Evolutionary conservation across 2,329 filamentous ascomycete genomes (phyloP).

Genomic region (Fusarium begoniae): DNA sequence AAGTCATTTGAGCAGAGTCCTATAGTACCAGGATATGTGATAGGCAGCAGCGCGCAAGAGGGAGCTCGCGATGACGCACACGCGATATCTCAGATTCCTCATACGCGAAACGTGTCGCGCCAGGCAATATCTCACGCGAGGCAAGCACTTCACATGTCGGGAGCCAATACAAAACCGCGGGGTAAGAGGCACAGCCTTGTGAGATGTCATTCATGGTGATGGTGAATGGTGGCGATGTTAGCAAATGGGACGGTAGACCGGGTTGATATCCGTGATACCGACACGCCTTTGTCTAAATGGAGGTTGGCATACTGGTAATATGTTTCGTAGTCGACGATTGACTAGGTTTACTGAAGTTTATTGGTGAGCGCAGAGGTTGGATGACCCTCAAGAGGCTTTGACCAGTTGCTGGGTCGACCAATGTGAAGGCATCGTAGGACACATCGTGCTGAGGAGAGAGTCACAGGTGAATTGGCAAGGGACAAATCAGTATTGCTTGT

Average conservation of each 20-base stretch:
- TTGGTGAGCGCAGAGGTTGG: neutral
- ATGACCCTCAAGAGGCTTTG: neutral
- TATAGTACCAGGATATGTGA: constrained; percentile 2
- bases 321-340: constrained; percentile 10
- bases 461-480: neutral
- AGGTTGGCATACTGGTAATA: neutral
- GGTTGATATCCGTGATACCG: constrained; percentile 21
- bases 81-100: neutral
- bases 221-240: constrained; percentile 13
- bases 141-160: constrained; percentile 4
- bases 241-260: constrained; percentile 8
- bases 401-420: neutral
- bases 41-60: constrained; percentile 34
- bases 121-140: constrained; percentile 3
- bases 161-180: constrained; percentile 13
- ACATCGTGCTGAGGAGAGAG: neutral
- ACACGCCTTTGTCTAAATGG: constrained; percentile 17
- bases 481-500: neutral
- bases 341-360: neutral
- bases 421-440: neutral
- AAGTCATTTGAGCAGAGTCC: constrained; percentile 7
- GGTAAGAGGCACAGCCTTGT: constrained; percentile 10
- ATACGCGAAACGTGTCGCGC: constrained; percentile 5
- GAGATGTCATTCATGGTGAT: constrained; percentile 22
- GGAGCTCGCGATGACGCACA: constrained; percentile 11